Evolutionary conservation across 257 asterid genomes (phyloP), one percentile per base, ranked within the genome.

Genomic region (Vinca minor): DNA sequence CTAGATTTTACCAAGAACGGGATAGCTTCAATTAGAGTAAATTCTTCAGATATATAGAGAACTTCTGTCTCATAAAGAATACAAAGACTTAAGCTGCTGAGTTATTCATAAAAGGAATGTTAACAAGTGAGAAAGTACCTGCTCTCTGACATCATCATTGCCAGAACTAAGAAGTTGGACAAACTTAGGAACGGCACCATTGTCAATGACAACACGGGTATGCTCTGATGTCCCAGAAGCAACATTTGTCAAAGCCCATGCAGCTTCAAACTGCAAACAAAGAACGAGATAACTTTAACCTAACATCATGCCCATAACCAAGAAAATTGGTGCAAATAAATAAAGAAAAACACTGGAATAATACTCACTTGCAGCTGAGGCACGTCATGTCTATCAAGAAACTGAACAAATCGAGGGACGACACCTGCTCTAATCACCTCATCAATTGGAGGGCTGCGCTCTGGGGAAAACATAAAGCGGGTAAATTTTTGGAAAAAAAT

Each of bases 161-260:
- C 87, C 79, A 76, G 95, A 87, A 63, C 77, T 82, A 66, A 90
- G 94, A 75, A 90, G 97, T 71, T 81, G 77, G 23, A 85, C 87
- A 72, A 90, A 87, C 25, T 76, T 73, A 26, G 95, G 95, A 46
- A 90, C 85, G 32, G 97, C 95, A 11, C 95, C 95, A 70, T 84
- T 85, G 76, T 90, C 92, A 70, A 90, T 85, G 23, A 90, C 95
- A 60, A 90, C 94, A 73, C 78, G 79, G 6, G 97, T 90, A 75
- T 90, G 89, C 64, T 90, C 97, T 46, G 97, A 90, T 62, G 95
- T 90, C 46, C 97, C 97, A 36, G 97, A 90, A 55, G 95, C 95
- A 72, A 90, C 81, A 75, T 90, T 90, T 3, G 97, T 90, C 74
- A 89, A 86, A 29, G 97, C 97, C 97, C 97, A 89, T 45, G 97